Percentiles rank a stretch among this genome's conserved stretches.
These are phyloP conservation scores for Umbelopsis sp. DNA, from an alignment of 371 early-diverging fungal genomes.

Conservation along the genomic window DNA sequence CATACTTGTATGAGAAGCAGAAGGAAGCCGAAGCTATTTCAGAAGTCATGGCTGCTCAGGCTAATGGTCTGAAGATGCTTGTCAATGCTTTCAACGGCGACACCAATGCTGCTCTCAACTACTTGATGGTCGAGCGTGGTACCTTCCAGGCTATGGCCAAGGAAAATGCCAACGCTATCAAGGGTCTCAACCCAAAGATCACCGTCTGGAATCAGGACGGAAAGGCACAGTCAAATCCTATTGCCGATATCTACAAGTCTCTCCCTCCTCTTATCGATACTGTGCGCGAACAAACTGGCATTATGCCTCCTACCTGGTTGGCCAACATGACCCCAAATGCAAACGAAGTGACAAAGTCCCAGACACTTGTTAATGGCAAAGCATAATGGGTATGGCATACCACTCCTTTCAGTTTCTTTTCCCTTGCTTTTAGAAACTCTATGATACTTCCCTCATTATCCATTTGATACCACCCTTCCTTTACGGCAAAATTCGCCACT, in stretches of 20 bases:
- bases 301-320: slow-evolving; percentile 44
- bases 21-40: slow-evolving; percentile 38
- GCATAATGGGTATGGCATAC: not conserved
- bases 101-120: slow-evolving; percentile 40
- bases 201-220: slow-evolving; percentile 55
- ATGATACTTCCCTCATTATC: not conserved
- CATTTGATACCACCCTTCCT: not conserved
- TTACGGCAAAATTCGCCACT: not conserved
- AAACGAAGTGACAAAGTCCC: not conserved
- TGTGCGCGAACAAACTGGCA: slow-evolving; percentile 56
- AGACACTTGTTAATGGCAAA: not conserved
- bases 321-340: slow-evolving; percentile 20
- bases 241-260: slow-evolving; percentile 45
- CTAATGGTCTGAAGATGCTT: slow-evolving; percentile 36
- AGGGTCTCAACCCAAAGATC: slow-evolving; percentile 57
- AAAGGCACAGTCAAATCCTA: slow-evolving; percentile 29
- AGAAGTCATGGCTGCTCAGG: slow-evolving; percentile 41
- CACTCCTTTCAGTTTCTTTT: not conserved
- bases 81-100: slow-evolving; percentile 39
- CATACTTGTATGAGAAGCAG: slow-evolving; percentile 28
- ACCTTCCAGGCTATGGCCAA: slow-evolving; percentile 49
- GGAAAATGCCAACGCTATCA: slow-evolving; percentile 54
- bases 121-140: slow-evolving; percentile 56
- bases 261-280: slow-evolving; percentile 50
- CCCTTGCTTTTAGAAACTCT: not conserved